These are phyloP conservation scores for Globisporangium viniferum DNA, from an alignment of 352 stramenopile species.

Conservation along the genomic window DNA sequence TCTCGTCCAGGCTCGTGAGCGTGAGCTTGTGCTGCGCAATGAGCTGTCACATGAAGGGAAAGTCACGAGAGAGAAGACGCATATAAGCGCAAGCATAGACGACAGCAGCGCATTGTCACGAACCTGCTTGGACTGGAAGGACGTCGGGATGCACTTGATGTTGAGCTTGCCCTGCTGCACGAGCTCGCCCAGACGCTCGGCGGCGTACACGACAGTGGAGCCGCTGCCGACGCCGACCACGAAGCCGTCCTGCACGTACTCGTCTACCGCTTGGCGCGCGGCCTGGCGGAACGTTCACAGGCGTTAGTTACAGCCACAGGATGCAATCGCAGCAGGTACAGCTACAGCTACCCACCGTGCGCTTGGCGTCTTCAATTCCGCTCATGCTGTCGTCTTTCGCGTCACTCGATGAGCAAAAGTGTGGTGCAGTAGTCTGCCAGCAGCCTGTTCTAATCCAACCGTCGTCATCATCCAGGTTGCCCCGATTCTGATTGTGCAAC, in stretches of 20 bases:
- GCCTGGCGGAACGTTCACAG: slow-evolving; percentile 37
- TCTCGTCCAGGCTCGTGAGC: slow-evolving; percentile 78
- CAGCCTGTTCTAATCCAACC: background rate
- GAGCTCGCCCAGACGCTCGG: slow-evolving; percentile 94
- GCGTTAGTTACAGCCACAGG: background rate
- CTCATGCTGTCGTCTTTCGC: slow-evolving; percentile 21
- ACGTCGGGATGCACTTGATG: slow-evolving; percentile 98
- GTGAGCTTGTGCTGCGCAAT: slow-evolving; percentile 76
- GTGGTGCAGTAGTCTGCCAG: background rate
- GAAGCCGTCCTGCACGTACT: slow-evolving; percentile 93
- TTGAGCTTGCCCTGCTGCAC: slow-evolving; percentile 90
- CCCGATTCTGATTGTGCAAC: background rate
- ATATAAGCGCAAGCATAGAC: background rate
- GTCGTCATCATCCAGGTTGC: background rate
- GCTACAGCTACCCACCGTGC: slow-evolving; percentile 36
- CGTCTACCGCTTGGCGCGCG: slow-evolving; percentile 86
- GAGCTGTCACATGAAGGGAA: slow-evolving; percentile 48
- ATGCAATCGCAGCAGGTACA: background rate
- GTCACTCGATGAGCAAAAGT: slow-evolving; percentile 7
- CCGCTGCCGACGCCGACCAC: slow-evolving; percentile 97
- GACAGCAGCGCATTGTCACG: background rate
- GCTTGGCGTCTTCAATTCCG: slow-evolving; percentile 72
- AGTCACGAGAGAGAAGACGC: background rate
- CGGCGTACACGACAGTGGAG: slow-evolving; percentile 97
- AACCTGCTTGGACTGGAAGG: slow-evolving; percentile 94